Base-by-base conservation (phyloP, 2,329 filamentous ascomycete genomes). In the Xylariaceae sp. region DNA sequence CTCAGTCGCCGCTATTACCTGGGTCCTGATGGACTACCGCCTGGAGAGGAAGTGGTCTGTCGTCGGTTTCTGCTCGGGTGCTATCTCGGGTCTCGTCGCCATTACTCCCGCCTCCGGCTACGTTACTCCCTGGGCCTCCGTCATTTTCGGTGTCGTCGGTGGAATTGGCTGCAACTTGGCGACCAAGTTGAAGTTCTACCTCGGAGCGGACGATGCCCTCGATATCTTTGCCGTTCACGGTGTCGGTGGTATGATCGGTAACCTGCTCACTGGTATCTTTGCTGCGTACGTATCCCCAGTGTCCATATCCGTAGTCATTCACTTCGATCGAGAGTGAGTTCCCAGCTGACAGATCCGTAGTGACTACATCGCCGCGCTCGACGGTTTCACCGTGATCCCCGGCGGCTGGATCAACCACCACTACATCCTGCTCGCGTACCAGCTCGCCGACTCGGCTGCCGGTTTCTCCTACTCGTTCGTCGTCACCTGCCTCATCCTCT, bases 31-130 rank as follows among this genome's bases (percentile, higher is more conserved):
- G 59, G 92, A 96, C 71, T 96, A 94, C 76, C 86, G 90, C 56
- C 85, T 96, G n/a, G 91, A 96, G 78, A 84, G 82, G 72, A 96
- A 96, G 77, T 97, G 91, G 90, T 93, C 89, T 64, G 91, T 93
- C 76, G 89, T 96, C 68, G 92, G 91, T 51, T 92, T 92, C 88
- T 94, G 91, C 80, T 94, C 90, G 45, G 92, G 92, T 62, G 87
- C 86, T 66, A 92, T 97, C 71, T 88, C 89, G 34, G 90, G 90
- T 55, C 85, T 96, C 18, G 92, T 96, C 42, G 90, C 90, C 65
- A 94, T 94, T 57, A 94, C 91, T 7, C 89, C 90, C 4, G 88
- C 88, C 2, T 88, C 92, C 11, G 90, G 91, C 69, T 93, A 86
- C 76, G 86, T 96, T 0, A 89, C 90, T 3, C 80, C 82, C 37